Conservation (phyloP, 768 basidiomycete species). For the Auricularia cornea region DNA sequence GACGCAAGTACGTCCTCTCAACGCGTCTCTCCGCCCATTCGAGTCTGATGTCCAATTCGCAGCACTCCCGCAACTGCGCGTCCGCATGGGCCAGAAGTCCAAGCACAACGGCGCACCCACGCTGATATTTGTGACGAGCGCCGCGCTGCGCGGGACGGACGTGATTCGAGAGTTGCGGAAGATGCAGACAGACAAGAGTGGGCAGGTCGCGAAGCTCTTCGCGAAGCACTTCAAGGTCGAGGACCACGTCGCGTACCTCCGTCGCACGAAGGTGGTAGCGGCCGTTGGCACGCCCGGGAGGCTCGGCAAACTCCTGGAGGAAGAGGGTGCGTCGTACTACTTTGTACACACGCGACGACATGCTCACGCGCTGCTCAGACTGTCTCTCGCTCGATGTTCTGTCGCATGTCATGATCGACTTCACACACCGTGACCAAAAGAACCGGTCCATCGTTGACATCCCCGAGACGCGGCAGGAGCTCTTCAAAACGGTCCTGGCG, state of each 20-base stretch:
- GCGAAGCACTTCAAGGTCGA: slow-evolving; percentile 89
- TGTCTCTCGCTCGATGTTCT: slow-evolving; percentile 64
- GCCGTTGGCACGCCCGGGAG: slow-evolving; percentile 91
- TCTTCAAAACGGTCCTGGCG: slow-evolving; percentile 67
- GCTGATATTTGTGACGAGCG: slow-evolving; percentile 72
- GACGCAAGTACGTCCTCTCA: slow-evolving; percentile 46
- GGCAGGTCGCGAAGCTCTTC: slow-evolving; percentile 91
- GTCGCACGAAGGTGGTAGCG: slow-evolving; percentile 75
- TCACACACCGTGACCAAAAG: slow-evolving; percentile 67
- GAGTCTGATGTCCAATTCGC: slow-evolving; percentile 1
- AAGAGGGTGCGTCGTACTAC: neutral
- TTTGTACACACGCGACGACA: too few relatives aligned
- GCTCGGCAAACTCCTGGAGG: slow-evolving; percentile 65
- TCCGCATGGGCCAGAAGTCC: slow-evolving; percentile 64
- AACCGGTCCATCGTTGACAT: slow-evolving; percentile 69
- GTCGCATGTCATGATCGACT: slow-evolving; percentile 77
- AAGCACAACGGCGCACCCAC: slow-evolving; percentile 81
- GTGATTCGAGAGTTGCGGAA: slow-evolving; percentile 64
- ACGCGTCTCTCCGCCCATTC: neutral
- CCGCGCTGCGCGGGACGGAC: slow-evolving; percentile 90
- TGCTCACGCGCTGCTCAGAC: slow-evolving; percentile 38
- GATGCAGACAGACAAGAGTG: slow-evolving; percentile 72
- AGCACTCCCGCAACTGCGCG: slow-evolving; percentile 62
- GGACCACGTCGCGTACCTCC: slow-evolving; percentile 78
- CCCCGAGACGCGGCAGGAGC: slow-evolving; percentile 73